phyloP scores from a whole-genome alignment of 2,329 filamentous ascomycete genomes.

The Penicillium janthinellum region DNA sequence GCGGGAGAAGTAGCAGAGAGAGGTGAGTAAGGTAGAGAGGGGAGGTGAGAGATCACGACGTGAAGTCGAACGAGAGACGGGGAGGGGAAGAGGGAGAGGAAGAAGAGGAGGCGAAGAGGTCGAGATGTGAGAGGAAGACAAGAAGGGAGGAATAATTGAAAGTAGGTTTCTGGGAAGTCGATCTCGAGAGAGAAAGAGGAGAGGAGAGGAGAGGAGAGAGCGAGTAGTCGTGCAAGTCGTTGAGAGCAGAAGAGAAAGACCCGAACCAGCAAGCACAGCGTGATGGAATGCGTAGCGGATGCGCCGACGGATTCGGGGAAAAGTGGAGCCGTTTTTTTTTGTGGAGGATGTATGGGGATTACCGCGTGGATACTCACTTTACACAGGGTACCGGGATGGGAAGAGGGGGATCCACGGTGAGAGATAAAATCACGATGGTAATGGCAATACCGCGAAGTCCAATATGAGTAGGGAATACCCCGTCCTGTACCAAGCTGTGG shows the following conservation, averaged over 20 bases:
- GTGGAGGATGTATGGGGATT: conserved; percentile 19
- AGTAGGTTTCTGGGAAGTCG: not conserved
- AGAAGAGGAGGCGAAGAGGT: conserved; percentile 9
- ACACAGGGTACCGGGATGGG: not conserved
- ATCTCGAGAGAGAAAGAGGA: not conserved
- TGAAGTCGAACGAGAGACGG: not conserved
- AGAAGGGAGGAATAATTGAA: not conserved
- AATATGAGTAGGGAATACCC: too few relatives aligned
- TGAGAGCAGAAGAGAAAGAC: conserved; percentile 2
- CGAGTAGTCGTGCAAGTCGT: not conserved
- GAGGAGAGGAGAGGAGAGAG: not conserved
- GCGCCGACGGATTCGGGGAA: conserved; percentile 32
- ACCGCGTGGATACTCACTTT: not conserved
- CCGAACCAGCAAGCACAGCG: not conserved
- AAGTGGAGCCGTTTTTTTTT: conserved; percentile 29
- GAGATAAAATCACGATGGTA: not conserved
- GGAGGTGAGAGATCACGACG: conserved; percentile 3
- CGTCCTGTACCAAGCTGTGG: not conserved
- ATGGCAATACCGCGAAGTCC: not conserved
- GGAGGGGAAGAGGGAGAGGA: not conserved
- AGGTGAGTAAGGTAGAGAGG: conserved; percentile 4
- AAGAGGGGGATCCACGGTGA: too few relatives aligned
- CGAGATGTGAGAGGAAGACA: conserved; percentile 4
- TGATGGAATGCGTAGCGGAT: conserved; percentile 18
- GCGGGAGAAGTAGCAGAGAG: not conserved